These are phyloP conservation scores for Elsinoe necatrix DNA, from an alignment of 2,329 filamentous ascomycete genomes.

Conservation along the genomic window DNA sequence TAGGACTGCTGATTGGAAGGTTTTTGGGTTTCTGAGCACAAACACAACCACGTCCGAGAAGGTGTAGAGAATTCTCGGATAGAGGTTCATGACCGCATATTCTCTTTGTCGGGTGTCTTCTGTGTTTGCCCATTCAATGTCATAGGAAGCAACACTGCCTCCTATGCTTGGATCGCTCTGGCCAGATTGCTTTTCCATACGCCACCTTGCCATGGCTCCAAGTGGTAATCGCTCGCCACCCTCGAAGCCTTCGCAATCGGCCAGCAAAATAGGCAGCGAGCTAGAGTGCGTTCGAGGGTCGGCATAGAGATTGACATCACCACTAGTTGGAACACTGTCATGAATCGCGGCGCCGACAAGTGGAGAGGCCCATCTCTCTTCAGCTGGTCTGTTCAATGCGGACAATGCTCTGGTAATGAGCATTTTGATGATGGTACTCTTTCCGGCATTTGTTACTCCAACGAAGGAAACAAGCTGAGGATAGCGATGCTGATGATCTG, in stretches of 20 bases:
- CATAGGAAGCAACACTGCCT: not conserved
- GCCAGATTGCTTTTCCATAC: slow-evolving; percentile 10
- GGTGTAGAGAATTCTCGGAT: slow-evolving; percentile 32
- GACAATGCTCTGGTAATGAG: slow-evolving; percentile 31
- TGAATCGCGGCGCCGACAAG: slow-evolving; percentile 19
- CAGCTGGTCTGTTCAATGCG: slow-evolving; percentile 14
- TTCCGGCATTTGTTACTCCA: slow-evolving; percentile 31
- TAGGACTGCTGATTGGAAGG: slow-evolving; percentile 30
- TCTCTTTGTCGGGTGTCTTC: slow-evolving; percentile 22
- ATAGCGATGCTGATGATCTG: slow-evolving; percentile 8
- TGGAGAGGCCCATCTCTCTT: slow-evolving; percentile 22
- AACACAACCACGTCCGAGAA: slow-evolving; percentile 35
- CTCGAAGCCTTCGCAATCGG: slow-evolving; percentile 45
- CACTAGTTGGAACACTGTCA: slow-evolving; percentile 36
- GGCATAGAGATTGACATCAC: slow-evolving; percentile 43
- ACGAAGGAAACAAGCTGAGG: slow-evolving; percentile 20
- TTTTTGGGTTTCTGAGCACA: slow-evolving; percentile 29
- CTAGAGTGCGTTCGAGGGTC: slow-evolving; percentile 35
- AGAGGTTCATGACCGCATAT: slow-evolving; percentile 29
- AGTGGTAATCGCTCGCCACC: slow-evolving; percentile 36
- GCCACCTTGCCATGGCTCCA: slow-evolving; percentile 19
- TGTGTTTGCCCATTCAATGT: slow-evolving; percentile 25
- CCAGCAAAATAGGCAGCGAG: slow-evolving; percentile 36
- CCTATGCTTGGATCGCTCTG: not conserved
- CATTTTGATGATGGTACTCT: slow-evolving; percentile 41